A percentile compares a stretch with the other conserved stretches of the same genome.
These are phyloP conservation scores for Trichoderma atrobrunneum DNA, from an alignment of 2,329 filamentous ascomycete genomes.

Conservation along the genomic window DNA sequence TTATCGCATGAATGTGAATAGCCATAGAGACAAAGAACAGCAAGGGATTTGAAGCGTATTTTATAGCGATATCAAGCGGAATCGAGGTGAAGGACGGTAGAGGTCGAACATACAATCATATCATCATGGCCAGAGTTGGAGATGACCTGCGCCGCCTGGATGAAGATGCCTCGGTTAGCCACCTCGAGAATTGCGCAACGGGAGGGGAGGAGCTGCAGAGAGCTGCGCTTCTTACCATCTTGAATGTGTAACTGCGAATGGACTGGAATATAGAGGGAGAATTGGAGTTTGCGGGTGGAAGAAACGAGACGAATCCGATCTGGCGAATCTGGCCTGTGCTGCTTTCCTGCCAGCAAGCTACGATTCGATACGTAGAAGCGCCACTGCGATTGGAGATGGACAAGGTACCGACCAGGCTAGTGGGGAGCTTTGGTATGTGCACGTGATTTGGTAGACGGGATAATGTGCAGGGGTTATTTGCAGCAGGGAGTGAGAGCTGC, in stretches of 20 bases:
- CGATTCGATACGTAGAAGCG: slow-evolving; percentile 3
- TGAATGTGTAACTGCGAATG: neutral
- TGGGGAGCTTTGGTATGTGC: neutral
- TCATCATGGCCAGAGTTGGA: slow-evolving; percentile 74
- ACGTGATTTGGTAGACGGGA: neutral
- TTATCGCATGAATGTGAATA: slow-evolving; percentile 18
- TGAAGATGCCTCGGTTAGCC: slow-evolving; percentile 29
- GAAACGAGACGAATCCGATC: neutral
- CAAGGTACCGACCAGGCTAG: neutral
- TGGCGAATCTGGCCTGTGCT: slow-evolving; percentile 16
- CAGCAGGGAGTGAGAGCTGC: neutral
- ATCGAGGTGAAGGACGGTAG: neutral
- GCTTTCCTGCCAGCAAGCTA: slow-evolving; percentile 15
- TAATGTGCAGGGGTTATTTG: neutral
- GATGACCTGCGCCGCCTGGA: slow-evolving; percentile 44
- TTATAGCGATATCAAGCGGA: neutral
- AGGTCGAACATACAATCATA: slow-evolving; percentile 81
- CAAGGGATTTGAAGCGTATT: too few species aligned
- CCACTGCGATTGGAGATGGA: neutral
- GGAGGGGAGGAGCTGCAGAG: neutral
- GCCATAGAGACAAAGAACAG: neutral
- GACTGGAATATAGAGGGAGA: neutral
- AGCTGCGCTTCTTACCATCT: slow-evolving; percentile 21
- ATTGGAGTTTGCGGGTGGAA: neutral
- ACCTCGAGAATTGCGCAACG: neutral